A percentile compares a stretch with the other conserved stretches of the same genome.
phyloP scores from a whole-genome alignment of 1,139 yeast genomes.

The Saccharomyces hybrid region DNA sequence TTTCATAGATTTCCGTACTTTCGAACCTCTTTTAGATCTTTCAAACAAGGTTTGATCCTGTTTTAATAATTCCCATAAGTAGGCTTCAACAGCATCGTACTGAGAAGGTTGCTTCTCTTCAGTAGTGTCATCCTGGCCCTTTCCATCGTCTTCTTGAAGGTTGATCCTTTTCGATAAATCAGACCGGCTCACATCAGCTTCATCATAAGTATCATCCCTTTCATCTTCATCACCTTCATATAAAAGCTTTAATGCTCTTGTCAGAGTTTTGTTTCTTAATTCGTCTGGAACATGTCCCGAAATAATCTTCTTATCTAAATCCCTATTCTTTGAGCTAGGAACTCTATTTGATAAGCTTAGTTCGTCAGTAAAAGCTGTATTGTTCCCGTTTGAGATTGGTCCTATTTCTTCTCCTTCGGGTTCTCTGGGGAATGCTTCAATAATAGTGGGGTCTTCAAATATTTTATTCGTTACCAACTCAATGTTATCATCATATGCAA shows the following conservation, averaged over 20 bases:
- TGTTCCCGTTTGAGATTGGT: slow-evolving; percentile 1
- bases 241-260: slow-evolving; percentile 55
- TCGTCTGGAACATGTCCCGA: slow-evolving; percentile 35
- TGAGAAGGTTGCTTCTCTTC: slow-evolving; percentile 18
- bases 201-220: slow-evolving; percentile 73
- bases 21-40: slow-evolving; percentile 44
- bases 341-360: background rate
- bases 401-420: slow-evolving; percentile 5
- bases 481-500: slow-evolving; percentile 43
- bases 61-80: slow-evolving; percentile 52
- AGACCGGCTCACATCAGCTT: slow-evolving; percentile 43
- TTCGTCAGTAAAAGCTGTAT: background rate
- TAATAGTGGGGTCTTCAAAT: slow-evolving; percentile 42
- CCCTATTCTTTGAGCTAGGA: slow-evolving; percentile 2
- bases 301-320: slow-evolving; percentile 13
- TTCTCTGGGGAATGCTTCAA: slow-evolving; percentile 15
- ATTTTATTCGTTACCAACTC: slow-evolving; percentile 54
- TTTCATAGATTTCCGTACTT: slow-evolving; percentile 46
- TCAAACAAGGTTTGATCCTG: slow-evolving; percentile 46
- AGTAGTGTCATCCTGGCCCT: slow-evolving; percentile 5
- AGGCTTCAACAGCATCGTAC: slow-evolving; percentile 40
- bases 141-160: slow-evolving; percentile 3
- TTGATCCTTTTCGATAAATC: slow-evolving; percentile 9
- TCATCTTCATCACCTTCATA: slow-evolving; percentile 64
- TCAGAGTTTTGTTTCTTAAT: slow-evolving; percentile 48